A percentile compares a stretch with the other conserved stretches of the same genome.
Evolutionary conservation across 345 rosid species (phyloP).

Genomic region (Pistacia vera): DNA sequence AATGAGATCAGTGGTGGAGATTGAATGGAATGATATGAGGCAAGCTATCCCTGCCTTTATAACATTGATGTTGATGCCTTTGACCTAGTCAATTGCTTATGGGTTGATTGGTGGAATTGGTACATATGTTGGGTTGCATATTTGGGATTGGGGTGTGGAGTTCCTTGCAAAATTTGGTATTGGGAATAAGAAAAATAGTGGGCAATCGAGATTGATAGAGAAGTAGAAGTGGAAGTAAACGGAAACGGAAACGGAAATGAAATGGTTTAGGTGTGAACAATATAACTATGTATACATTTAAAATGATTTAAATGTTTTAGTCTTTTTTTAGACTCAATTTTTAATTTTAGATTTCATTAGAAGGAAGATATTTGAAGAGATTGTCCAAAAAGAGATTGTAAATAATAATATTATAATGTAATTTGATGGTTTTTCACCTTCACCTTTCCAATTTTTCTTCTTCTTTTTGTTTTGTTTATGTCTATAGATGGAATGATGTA

Average conservation of each 20-base stretch:
- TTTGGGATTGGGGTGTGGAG: conserved; percentile 70
- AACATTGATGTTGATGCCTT: conserved; percentile 80
- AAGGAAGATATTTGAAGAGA: neutral
- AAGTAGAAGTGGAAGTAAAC: neutral
- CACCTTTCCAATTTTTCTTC: neutral
- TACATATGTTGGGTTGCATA: conserved; percentile 63
- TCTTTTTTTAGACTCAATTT: no score
- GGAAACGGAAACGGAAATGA: conserved; percentile 23
- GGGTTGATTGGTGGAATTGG: conserved; percentile 92
- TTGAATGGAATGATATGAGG: conserved; percentile 89
- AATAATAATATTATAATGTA: neutral
- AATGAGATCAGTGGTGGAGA: conserved; percentile 91
- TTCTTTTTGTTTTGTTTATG: neutral
- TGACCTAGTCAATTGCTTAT: conserved; percentile 89
- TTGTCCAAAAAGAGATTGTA: conserved; percentile 1
- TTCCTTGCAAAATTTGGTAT: conserved; percentile 46
- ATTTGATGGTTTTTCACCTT: neutral
- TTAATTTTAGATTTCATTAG: no score
- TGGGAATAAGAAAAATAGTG: conserved; percentile 30
- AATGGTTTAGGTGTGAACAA: conserved; percentile 2
- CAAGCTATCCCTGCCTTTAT: conserved; percentile 88
- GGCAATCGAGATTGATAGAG: conserved; percentile 1
- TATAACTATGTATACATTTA: no score
- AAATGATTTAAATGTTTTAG: no score
- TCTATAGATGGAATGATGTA: neutral